Evolutionary conservation across 257 asterid genomes (phyloP).

Genomic region (Nicotiana tomentosiformis): DNA sequence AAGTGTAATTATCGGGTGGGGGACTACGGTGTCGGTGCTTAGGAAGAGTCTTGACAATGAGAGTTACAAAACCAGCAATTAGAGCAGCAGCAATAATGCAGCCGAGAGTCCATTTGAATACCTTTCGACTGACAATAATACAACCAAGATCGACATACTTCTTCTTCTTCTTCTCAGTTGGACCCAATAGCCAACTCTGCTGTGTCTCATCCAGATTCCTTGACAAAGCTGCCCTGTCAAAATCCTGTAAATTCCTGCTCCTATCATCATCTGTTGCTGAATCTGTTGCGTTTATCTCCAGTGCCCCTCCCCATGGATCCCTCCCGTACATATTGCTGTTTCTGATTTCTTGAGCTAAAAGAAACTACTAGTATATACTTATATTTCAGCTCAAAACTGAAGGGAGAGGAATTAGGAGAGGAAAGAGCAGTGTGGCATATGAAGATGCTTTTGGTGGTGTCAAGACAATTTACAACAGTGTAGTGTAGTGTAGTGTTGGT

Average conservation of each 20-base stretch:
- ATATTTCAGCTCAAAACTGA: background rate
- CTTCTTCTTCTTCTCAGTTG: constrained; percentile 96
- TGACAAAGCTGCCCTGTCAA: constrained; percentile 89
- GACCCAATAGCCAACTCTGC: constrained; percentile 97
- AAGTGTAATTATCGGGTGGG: constrained; percentile 88
- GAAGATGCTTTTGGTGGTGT: constrained; percentile 2
- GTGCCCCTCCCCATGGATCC: constrained; percentile 98
- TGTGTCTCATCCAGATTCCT: constrained; percentile 93
- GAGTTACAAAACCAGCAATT: constrained; percentile 52
- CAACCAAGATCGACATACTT: constrained; percentile 96
- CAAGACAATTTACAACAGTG: background rate
- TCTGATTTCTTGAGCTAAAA: background rate
- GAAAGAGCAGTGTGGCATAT: background rate
- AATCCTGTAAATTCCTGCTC: constrained; percentile 80
- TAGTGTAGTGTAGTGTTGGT: background rate
- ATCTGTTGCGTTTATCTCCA: constrained; percentile 83
- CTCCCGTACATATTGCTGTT: constrained; percentile 65
- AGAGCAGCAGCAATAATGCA: constrained; percentile 66
- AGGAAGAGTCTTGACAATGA: constrained; percentile 77
- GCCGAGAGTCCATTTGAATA: constrained; percentile 80
- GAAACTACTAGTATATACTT: too few relatives aligned
- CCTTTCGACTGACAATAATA: constrained; percentile 77
- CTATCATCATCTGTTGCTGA: constrained; percentile 98
- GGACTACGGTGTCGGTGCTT: constrained; percentile 61
- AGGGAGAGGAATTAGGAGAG: background rate